Percentiles rank a stretch among this genome's conserved stretches.
Conservation (phyloP, 108 stramenopile genomes). For the Parmales sp. region DNA sequence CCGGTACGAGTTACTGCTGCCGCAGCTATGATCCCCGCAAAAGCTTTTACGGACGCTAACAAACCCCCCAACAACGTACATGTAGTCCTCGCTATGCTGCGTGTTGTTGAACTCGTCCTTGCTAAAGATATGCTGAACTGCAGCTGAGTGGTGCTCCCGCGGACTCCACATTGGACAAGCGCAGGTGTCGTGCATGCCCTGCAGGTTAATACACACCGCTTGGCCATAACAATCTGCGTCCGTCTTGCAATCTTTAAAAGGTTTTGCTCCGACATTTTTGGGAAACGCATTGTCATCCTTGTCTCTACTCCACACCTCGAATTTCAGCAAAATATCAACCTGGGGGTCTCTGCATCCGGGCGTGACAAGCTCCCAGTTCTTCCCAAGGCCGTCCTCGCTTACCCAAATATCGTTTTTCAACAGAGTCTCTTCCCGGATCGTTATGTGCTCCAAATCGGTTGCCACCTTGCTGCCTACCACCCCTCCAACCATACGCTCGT, state of each 20-base stretch:
- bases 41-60: slow-evolving; percentile 31
- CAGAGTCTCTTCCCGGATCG: slow-evolving; percentile 36
- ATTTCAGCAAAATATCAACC: slow-evolving; percentile 33
- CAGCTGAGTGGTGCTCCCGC: slow-evolving; percentile 47
- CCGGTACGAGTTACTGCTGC: slow-evolving; percentile 47
- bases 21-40: slow-evolving; percentile 54
- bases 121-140: slow-evolving; percentile 31
- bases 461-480: slow-evolving; percentile 34
- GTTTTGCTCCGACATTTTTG: slow-evolving; percentile 20
- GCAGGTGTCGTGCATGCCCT: slow-evolving; percentile 35
- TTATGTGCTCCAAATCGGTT: slow-evolving; percentile 25
- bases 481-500: slow-evolving; percentile 43
- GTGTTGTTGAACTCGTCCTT: not conserved
- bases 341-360: slow-evolving; percentile 53
- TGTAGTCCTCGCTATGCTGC: slow-evolving; percentile 28
- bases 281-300: slow-evolving; percentile 15
- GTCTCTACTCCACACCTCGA: slow-evolving; percentile 35
- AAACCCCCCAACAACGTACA: slow-evolving; percentile 64
- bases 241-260: slow-evolving; percentile 27
- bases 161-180: slow-evolving; percentile 64
- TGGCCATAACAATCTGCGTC: slow-evolving; percentile 42
- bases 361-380: slow-evolving; percentile 49
- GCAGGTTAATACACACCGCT: slow-evolving; percentile 37
- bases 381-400: slow-evolving; percentile 40
- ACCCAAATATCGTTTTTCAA: slow-evolving; percentile 69